phyloP scores from a whole-genome alignment of 495 filamentous ascomycete genomes.

The Xylaria venustula region DNA sequence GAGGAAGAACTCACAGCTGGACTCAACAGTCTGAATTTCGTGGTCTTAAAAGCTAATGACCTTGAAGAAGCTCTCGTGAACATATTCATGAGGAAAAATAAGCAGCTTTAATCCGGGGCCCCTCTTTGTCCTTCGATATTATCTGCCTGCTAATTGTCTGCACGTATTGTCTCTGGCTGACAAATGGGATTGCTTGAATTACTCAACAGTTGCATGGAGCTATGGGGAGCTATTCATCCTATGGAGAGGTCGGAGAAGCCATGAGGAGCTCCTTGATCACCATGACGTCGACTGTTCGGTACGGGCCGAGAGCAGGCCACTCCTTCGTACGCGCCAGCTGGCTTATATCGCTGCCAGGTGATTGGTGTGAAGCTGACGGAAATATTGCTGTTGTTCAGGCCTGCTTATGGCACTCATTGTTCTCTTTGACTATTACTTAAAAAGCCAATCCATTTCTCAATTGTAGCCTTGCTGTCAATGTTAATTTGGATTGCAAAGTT shows the following conservation, averaged over 20 bases:
- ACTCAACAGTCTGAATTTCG: slow-evolving; percentile 24
- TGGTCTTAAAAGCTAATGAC: slow-evolving; percentile 17
- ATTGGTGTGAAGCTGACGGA: too few relatives aligned
- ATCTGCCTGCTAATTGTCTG: neutral
- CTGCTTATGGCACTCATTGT: too few relatives aligned
- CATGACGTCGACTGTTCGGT: slow-evolving; percentile 22
- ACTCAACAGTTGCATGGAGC: slow-evolving; percentile 1
- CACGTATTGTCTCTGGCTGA: slow-evolving; percentile 1
- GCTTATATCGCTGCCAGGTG: neutral
- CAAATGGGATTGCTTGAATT: slow-evolving; percentile 12
- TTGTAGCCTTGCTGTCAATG: too few relatives aligned
- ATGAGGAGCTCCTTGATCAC: neutral
- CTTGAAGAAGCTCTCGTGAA: slow-evolving; percentile 21
- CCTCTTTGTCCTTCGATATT: neutral
- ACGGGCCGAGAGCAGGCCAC: neutral
- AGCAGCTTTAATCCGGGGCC: neutral
- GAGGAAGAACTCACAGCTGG: slow-evolving; percentile 28
- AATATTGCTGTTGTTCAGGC: too few relatives aligned
- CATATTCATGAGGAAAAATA: slow-evolving; percentile 25
- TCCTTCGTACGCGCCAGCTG: neutral
- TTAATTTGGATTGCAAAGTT: too few relatives aligned
- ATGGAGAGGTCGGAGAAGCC: neutral
- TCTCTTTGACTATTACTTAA: too few relatives aligned
- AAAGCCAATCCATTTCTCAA: too few relatives aligned
- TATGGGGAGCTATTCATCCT: too few relatives aligned